These are phyloP conservation scores for Huntiella decipiens DNA, from an alignment of 2,329 filamentous ascomycete genomes.

Conservation along the genomic window DNA sequence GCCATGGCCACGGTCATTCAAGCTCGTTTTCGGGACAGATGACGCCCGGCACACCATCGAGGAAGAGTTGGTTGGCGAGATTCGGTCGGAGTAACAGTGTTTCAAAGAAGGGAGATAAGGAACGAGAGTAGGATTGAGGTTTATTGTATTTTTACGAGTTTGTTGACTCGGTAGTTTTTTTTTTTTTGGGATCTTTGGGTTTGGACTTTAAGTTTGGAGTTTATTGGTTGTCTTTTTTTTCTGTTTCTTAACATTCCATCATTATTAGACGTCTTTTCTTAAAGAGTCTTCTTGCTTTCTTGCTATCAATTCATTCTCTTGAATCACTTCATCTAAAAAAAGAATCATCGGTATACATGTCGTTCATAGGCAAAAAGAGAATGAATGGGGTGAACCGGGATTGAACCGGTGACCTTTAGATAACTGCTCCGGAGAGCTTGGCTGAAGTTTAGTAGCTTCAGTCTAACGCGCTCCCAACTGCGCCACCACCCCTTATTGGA, in stretches of 20 bases:
- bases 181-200: not conserved
- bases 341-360: not conserved
- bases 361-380: not conserved
- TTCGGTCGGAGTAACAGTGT: constrained; percentile 11
- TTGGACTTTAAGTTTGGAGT: not conserved
- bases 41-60: constrained; percentile 6
- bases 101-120: constrained; percentile 5
- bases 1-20: constrained; percentile 5
- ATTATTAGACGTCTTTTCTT: not conserved
- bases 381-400: constrained; percentile 9
- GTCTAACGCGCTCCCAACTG: constrained; percentile 5
- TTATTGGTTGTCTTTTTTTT: not conserved
- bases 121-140: not conserved
- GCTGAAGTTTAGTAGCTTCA: constrained; percentile 1
- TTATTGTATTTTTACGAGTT: not conserved
- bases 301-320: not conserved
- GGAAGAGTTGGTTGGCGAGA: constrained; percentile 9
- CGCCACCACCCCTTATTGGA: not conserved
- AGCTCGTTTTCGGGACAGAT: constrained; percentile 4
- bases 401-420: constrained; percentile 11
- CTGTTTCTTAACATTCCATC: not conserved
- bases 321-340: not conserved
- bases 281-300: not conserved
- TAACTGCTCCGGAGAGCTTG: not conserved
- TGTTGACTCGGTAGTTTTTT: not conserved